These are phyloP conservation scores for Ambrosia artemisiifolia DNA, from an alignment of 129 eudicot genomes.

Conservation along the genomic window DNA sequence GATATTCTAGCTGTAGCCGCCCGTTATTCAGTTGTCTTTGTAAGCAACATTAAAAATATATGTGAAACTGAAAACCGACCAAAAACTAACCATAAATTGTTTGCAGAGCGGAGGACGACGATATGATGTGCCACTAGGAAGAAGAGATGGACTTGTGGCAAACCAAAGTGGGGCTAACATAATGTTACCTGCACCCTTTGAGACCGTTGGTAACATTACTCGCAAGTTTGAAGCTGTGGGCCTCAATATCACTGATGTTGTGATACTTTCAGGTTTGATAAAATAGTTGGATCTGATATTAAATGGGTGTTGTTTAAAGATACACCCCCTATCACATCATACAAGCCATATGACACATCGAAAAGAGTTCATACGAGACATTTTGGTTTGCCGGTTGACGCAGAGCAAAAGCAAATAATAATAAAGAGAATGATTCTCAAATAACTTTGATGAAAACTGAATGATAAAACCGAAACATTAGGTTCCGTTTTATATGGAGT, in stretches of 20 bases:
- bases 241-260: constrained; percentile 59
- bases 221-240: constrained; percentile 57
- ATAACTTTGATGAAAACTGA: no score
- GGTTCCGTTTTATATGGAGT: no score
- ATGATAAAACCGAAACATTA: no score
- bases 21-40: constrained; percentile 68
- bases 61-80: constrained; percentile 4
- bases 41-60: constrained; percentile 15
- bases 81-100: neutral
- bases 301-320: no score
- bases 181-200: constrained; percentile 60
- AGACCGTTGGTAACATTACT: constrained; percentile 46
- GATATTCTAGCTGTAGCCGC: constrained; percentile 73
- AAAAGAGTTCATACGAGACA: no score
- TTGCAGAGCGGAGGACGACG: constrained; percentile 65
- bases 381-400: no score
- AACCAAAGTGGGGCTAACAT: constrained; percentile 52
- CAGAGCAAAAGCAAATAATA: no score
- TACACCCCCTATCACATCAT: no score
- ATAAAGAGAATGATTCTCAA: no score
- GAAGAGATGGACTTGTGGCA: constrained; percentile 57
- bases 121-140: constrained; percentile 50
- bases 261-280: constrained; percentile 49
- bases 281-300: no score
- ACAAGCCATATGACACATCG: no score